These are phyloP conservation scores for Alternaria dauci DNA, from an alignment of 2,329 filamentous ascomycete genomes.

Conservation along the genomic window DNA sequence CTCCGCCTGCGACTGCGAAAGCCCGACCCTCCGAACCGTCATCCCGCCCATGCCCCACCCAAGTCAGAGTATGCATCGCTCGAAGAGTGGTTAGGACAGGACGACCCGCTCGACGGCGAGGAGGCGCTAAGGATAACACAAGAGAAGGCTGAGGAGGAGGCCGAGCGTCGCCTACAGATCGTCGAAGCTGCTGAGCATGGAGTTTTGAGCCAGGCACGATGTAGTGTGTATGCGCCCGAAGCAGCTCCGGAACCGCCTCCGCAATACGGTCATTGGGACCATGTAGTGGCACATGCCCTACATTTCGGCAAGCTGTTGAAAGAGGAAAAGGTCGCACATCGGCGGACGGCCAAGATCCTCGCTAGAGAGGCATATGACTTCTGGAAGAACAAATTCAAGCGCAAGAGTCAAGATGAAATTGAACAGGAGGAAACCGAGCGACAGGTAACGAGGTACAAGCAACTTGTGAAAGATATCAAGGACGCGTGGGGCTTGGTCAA, in stretches of 20 bases:
- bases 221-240: conserved; percentile 77
- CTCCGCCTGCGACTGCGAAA: conserved; percentile 62
- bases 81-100: conserved; percentile 70
- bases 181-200: conserved; percentile 77
- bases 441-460: conserved; percentile 73
- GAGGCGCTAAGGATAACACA: conserved; percentile 47
- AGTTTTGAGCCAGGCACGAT: conserved; percentile 75
- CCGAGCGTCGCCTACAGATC: conserved; percentile 71
- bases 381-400: conserved; percentile 72
- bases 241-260: conserved; percentile 74
- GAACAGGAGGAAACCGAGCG: conserved; percentile 77
- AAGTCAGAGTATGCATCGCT: conserved; percentile 61
- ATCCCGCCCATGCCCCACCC: conserved; percentile 60
- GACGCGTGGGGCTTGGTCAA: conserved; percentile 68
- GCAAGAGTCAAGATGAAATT: conserved; percentile 71
- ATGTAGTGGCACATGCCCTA: conserved; percentile 79
- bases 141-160: conserved; percentile 65
- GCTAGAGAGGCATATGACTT: conserved; percentile 81
- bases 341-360: conserved; percentile 76
- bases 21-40: conserved; percentile 59
- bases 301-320: conserved; percentile 83
- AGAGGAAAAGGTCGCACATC: conserved; percentile 80
- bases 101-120: conserved; percentile 58
- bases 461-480: conserved; percentile 71
- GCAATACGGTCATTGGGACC: conserved; percentile 88